Evolutionary conservation across 371 early-diverging fungal genomes (phyloP).

Genomic region (Lichtheimia hyalospora): DNA sequence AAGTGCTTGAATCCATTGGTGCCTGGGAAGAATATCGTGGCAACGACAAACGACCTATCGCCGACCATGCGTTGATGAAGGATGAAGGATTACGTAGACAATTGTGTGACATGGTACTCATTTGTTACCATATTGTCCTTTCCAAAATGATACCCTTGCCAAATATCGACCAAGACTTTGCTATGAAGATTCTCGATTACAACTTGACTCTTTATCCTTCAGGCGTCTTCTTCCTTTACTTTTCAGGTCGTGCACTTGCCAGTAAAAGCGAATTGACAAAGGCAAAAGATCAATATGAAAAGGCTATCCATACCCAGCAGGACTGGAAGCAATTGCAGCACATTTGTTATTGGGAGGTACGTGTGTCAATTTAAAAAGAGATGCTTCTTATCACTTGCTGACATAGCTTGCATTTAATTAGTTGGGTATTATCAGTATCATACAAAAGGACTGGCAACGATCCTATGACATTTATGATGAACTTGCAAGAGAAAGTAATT

Average conservation of each 20-base stretch:
- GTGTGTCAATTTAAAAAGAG: no score
- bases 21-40: constrained; percentile 39
- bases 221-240: constrained; percentile 67
- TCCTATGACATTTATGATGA: constrained; percentile 55
- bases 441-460: constrained; percentile 53
- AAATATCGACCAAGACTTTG: constrained; percentile 49
- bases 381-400: background rate
- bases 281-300: constrained; percentile 51
- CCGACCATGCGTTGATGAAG: background rate
- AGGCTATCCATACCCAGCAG: constrained; percentile 43
- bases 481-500: constrained; percentile 66
- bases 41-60: constrained; percentile 30
- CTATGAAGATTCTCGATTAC: constrained; percentile 35
- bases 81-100: constrained; percentile 37
- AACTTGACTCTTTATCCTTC: constrained; percentile 50
- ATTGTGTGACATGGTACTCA: constrained; percentile 64
- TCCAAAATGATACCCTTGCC: constrained; percentile 57
- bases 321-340: constrained; percentile 81
- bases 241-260: constrained; percentile 55
- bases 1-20: constrained; percentile 59
- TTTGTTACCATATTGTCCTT: constrained; percentile 69
- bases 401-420: background rate
- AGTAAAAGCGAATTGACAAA: constrained; percentile 43
- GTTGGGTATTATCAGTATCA: constrained; percentile 47
- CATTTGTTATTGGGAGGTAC: constrained; percentile 73